phyloP scores from a whole-genome alignment of 805 yeast species.

The Wickerhamomyces tratensis region DNA sequence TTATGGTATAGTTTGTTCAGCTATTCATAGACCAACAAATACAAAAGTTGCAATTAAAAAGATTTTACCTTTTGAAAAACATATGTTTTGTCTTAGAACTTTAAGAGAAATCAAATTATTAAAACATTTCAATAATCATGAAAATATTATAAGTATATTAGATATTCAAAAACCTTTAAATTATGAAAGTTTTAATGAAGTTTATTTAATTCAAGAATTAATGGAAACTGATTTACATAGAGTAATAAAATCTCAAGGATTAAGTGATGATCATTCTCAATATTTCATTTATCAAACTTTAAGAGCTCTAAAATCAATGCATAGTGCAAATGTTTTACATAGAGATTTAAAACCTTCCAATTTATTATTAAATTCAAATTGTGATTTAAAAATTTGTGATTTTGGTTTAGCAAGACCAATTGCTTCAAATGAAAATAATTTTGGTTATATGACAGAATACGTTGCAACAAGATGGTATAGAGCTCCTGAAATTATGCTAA shows the following conservation, averaged over 20 bases:
- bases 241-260: slow-evolving; percentile 43
- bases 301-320: slow-evolving; percentile 62
- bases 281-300: slow-evolving; percentile 63
- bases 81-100: slow-evolving; percentile 60
- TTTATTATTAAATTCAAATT: slow-evolving; percentile 53
- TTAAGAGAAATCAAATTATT: slow-evolving; percentile 60
- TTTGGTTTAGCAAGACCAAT: slow-evolving; percentile 63
- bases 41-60: slow-evolving; percentile 69
- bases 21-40: slow-evolving; percentile 50
- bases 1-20: slow-evolving; percentile 70
- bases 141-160: slow-evolving; percentile 56
- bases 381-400: slow-evolving; percentile 72
- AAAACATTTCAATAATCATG: slow-evolving; percentile 56
- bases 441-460: slow-evolving; percentile 62
- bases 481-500: slow-evolving; percentile 77
- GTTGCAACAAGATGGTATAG: slow-evolving; percentile 84
- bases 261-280: slow-evolving; percentile 60
- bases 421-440: slow-evolving; percentile 35
- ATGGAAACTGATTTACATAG: slow-evolving; percentile 70
- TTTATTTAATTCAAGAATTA: slow-evolving; percentile 65
- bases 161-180: slow-evolving; percentile 58
- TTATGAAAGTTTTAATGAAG: slow-evolving; percentile 56
- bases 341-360: slow-evolving; percentile 74
- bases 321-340: slow-evolving; percentile 65
- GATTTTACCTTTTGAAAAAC: slow-evolving; percentile 59